phyloP scores from a whole-genome alignment of 106 monocot species.

The Triglochin maritima region DNA sequence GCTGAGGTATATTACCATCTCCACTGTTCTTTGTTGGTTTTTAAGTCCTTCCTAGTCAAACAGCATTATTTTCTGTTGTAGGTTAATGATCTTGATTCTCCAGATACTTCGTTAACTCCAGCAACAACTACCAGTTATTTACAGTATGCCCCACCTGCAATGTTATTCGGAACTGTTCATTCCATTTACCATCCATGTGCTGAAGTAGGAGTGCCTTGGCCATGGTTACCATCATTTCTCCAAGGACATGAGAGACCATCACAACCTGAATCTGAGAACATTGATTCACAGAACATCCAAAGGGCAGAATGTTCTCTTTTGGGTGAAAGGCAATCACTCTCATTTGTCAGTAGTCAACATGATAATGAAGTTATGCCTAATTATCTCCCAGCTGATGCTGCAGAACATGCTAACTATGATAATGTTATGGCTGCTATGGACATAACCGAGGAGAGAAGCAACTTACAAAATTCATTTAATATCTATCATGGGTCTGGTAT shows the following conservation, averaged over 20 bases:
- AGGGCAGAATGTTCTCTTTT: constrained; percentile 11
- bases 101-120: constrained; percentile 62
- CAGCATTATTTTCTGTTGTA: constrained; percentile 16
- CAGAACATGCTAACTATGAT: constrained; percentile 11
- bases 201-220: background rate
- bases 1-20: constrained; percentile 49
- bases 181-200: constrained; percentile 12
- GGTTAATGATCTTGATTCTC: constrained; percentile 92
- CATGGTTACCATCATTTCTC: constrained; percentile 14
- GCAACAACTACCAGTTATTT: constrained; percentile 70
- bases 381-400: constrained; percentile 12
- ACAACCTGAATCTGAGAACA: constrained; percentile 8
- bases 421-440: constrained; percentile 14
- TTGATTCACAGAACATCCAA: constrained; percentile 1
- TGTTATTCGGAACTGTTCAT: constrained; percentile 45
- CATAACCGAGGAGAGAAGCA: constrained; percentile 5
- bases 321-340: constrained; percentile 4
- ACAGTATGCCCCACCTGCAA: constrained; percentile 61
- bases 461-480: background rate
- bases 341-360: constrained; percentile 9
- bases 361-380: constrained; percentile 11
- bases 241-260: constrained; percentile 25
- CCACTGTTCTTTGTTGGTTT: background rate
- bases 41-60: background rate
- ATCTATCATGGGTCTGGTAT: constrained; percentile 6